A percentile compares a stretch with the other conserved stretches of the same genome.
These are phyloP conservation scores for Solanum infundibuliforme DNA, from an alignment of 257 asterid species.

Conservation along the genomic window DNA sequence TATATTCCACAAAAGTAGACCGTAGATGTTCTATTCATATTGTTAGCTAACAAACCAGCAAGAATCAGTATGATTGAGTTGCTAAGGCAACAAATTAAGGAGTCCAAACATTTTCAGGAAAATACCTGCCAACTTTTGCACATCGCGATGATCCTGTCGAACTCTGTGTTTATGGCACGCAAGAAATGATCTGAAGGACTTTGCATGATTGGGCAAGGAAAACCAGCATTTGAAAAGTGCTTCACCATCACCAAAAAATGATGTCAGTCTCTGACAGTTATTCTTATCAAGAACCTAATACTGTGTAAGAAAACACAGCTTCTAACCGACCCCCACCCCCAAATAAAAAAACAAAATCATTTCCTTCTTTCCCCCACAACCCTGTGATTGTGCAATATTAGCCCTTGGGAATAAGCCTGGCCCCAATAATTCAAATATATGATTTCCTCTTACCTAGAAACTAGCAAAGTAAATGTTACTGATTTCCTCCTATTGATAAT, in stretches of 20 bases:
- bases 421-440: background rate
- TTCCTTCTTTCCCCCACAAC: background rate
- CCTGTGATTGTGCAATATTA: background rate
- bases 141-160: slow-evolving; percentile 94
- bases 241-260: slow-evolving; percentile 22
- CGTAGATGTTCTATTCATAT: background rate
- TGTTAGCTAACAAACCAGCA: background rate
- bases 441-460: background rate
- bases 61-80: background rate
- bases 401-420: background rate
- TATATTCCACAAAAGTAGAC: background rate
- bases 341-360: background rate
- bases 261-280: background rate
- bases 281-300: background rate
- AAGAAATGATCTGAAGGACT: slow-evolving; percentile 99
- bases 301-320: background rate
- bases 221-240: slow-evolving; percentile 99
- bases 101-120: background rate
- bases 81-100: background rate
- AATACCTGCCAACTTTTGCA: slow-evolving; percentile 99
- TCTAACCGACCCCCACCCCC: background rate
- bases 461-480: background rate
- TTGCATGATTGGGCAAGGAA: slow-evolving; percentile 99
- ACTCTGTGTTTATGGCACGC: slow-evolving; percentile 95
- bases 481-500: background rate